Conservation (phyloP, 1,284 basidiomycete species). For the Pseudozyma sp. region DNA sequence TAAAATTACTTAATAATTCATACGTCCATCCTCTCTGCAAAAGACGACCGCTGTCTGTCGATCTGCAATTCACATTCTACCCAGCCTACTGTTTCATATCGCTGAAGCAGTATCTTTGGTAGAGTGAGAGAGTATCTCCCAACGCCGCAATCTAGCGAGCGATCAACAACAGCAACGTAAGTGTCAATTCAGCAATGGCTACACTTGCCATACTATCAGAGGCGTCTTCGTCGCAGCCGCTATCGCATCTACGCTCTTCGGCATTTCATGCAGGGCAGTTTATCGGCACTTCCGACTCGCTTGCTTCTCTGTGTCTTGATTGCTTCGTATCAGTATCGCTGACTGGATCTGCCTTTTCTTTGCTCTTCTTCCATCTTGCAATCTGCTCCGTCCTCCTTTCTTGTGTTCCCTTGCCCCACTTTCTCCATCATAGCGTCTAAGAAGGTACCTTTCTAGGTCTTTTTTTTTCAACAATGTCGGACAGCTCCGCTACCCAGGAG, state of each 20-base stretch:
- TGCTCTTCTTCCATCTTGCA: not conserved
- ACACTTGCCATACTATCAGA: too few species aligned
- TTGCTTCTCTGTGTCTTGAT: not conserved
- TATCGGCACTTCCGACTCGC: not conserved
- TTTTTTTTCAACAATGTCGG: constrained; percentile 38
- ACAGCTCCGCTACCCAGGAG: constrained; percentile 56
- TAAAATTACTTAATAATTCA: too few species aligned
- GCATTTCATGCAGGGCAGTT: not conserved
- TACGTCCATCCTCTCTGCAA: constrained; percentile 19
- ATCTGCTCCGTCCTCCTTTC: not conserved
- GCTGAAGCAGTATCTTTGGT: constrained; percentile 23
- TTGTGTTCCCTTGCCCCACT: not conserved
- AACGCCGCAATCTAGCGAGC: constrained; percentile 18
- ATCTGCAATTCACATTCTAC: constrained; percentile 22
- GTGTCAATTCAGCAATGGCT: constrained; percentile 3
- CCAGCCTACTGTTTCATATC: constrained; percentile 23
- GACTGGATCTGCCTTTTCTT: not conserved
- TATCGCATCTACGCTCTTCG: not conserved
- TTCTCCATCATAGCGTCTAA: constrained; percentile 6
- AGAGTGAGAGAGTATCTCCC: constrained; percentile 21
- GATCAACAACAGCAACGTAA: constrained; percentile 20
- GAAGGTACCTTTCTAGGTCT: constrained; percentile 3
- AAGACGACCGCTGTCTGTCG: constrained; percentile 29
- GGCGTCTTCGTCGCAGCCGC: too few species aligned
- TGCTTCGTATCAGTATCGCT: not conserved